These are phyloP conservation scores for Podospora appendiculata DNA, from an alignment of 495 filamentous ascomycete species.

Conservation along the genomic window DNA sequence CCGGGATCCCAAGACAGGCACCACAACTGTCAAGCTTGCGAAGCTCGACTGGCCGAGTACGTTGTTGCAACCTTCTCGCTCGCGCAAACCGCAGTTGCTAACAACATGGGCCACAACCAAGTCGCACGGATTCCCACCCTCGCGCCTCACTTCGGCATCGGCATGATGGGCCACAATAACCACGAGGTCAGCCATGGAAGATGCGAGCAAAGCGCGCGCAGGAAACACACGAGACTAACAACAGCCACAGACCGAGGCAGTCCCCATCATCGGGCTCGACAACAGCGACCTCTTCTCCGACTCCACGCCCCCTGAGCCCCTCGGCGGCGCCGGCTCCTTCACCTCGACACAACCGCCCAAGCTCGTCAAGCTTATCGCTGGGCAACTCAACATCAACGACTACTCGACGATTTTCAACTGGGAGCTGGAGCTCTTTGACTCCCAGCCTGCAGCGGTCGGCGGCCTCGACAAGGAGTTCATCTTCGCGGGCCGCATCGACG, in stretches of 20 bases:
- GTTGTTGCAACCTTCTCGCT: not conserved
- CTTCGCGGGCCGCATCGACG: constrained; percentile 90
- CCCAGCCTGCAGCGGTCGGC: constrained; percentile 74
- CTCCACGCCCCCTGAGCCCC: constrained; percentile 18
- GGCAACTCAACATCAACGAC: constrained; percentile 62
- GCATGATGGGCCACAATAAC: constrained; percentile 72
- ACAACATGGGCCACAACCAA: constrained; percentile 8
- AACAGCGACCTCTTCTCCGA: constrained; percentile 46
- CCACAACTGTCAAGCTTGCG: constrained; percentile 74
- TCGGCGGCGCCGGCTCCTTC: constrained; percentile 54
- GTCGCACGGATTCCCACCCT: constrained; percentile 89
- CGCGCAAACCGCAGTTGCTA: not conserved
- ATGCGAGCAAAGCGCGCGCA: not conserved
- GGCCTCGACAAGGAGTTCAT: constrained; percentile 92
- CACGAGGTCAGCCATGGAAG: constrained; percentile 39
- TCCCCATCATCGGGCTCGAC: constrained; percentile 87
- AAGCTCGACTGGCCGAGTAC: constrained; percentile 81
- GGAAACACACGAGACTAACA: not conserved
- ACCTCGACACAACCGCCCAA: constrained; percentile 71
- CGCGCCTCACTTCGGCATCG: constrained; percentile 85
- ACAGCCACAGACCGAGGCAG: constrained; percentile 61
- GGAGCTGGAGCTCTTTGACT: constrained; percentile 96
- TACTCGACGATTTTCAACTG: constrained; percentile 75
- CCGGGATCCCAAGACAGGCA: constrained; percentile 61
- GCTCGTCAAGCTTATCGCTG: constrained; percentile 74